A percentile compares a stretch with the other conserved stretches of the same genome.
Evolutionary conservation across 768 basidiomycete genomes (phyloP).

Genomic region (Aureoboletus auriporus): DNA sequence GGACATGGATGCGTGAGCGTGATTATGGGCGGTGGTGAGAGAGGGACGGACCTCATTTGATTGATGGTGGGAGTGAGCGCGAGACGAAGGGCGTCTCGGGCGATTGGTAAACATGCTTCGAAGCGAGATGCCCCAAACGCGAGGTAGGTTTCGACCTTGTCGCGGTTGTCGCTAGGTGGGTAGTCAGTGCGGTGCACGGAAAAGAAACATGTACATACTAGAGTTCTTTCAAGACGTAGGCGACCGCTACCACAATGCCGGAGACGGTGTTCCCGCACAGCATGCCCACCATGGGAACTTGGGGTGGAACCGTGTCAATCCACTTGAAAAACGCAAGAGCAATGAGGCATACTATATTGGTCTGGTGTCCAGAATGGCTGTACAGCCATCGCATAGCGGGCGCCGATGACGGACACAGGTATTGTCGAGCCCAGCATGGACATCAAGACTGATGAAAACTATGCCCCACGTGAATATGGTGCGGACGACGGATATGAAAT

Average conservation of each 20-base stretch:
- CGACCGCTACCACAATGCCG: conserved; percentile 66
- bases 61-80: conserved; percentile 81
- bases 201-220: conserved; percentile 41
- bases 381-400: conserved; percentile 70
- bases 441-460: conserved; percentile 62
- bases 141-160: conserved; percentile 83
- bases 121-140: conserved; percentile 81
- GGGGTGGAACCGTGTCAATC: conserved; percentile 1
- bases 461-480: background rate
- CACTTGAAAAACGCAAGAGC: background rate
- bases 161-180: conserved; percentile 63
- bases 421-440: conserved; percentile 75
- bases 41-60: conserved; percentile 64
- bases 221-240: conserved; percentile 71
- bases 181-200: background rate
- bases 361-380: conserved; percentile 81
- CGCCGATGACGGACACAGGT: conserved; percentile 74
- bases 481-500: background rate
- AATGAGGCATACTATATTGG: conserved; percentile 58
- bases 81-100: conserved; percentile 71
- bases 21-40: background rate
- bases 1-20: background rate
- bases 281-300: conserved; percentile 86
- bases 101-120: conserved; percentile 81
- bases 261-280: conserved; percentile 77